Evolutionary conservation across 2,329 filamentous ascomycete species (phyloP), one percentile per base, ranked within the genome.

Genomic region (Colletotrichum phormii): DNA sequence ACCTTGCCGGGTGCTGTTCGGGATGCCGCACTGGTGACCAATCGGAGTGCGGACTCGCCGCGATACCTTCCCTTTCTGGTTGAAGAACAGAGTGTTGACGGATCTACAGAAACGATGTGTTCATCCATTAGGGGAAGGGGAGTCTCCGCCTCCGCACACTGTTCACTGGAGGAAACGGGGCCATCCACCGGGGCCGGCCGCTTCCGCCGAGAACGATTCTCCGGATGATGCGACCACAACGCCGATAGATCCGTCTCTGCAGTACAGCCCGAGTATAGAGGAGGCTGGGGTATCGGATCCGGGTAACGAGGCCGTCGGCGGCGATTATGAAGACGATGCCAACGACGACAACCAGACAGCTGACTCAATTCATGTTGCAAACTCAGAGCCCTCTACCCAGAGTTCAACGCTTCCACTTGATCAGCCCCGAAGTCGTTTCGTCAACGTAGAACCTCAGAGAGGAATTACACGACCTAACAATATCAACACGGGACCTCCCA

Each of bases 81-180:
- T 54, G 29, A 26, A 60, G 55, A 29, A 29, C 11, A 31, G 33
- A 22, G 9, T 7, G 12, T 61, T 72, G 54, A 72, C 59, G 9
- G 42, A 13, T 15, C 35, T 31, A 13, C 64, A 75, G 74, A 75
- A 75, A 67, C 73, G 74, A 24, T 75, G 74, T 31, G 67, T 60
- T 22, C 74, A 75, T 29, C 63, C 74, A 9, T 26, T 46, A 29
- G 57, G 24, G 22, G 46, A 65, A 15, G 61, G 61, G 22, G 61
- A 64, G 49, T 64, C 61, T n/a, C 61, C 61, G n/a, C 61, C 61
- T 64, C 31, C 61, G 46, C 61, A 68, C 15, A 18, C 64, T 33
- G 37, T 58, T 26, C 61, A 64, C 61, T 64, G 61, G 61, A 49
- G 61, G 24, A 67, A 46, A 18, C 49, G 46, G 15, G 37, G 46